A percentile compares a stretch with the other conserved stretches of the same genome.
These are phyloP conservation scores for Phytophthora chlamydospora DNA, from an alignment of 352 stramenopile species.

Conservation along the genomic window DNA sequence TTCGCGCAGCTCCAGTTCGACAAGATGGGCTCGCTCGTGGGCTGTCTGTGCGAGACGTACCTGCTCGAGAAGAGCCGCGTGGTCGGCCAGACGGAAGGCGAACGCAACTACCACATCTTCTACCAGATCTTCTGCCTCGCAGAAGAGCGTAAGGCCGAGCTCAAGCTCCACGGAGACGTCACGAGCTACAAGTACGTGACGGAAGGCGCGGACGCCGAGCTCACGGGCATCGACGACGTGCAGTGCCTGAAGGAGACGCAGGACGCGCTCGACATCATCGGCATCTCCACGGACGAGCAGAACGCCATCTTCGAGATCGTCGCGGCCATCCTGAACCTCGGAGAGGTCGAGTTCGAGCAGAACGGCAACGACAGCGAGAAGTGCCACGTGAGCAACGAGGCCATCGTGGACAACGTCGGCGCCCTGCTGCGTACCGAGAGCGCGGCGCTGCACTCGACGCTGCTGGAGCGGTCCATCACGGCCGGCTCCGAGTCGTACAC, in stretches of 20 bases:
- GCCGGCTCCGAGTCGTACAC: constrained; percentile 93
- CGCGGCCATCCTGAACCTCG: constrained; percentile 96
- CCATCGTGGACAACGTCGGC: constrained; percentile 63
- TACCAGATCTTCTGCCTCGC: constrained; percentile 92
- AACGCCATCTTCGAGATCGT: constrained; percentile 95
- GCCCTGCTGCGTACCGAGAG: constrained; percentile 66
- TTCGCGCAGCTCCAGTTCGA: constrained; percentile 86
- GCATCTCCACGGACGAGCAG: constrained; percentile 87
- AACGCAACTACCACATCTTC: constrained; percentile 99
- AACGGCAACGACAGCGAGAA: constrained; percentile 55
- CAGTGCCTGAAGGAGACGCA: constrained; percentile 85
- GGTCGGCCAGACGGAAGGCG: constrained; percentile 86
- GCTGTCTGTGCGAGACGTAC: constrained; percentile 90
- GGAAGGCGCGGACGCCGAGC: constrained; percentile 52
- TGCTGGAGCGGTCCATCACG: constrained; percentile 93
- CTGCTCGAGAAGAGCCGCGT: constrained; percentile 97
- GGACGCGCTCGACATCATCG: constrained; percentile 90
- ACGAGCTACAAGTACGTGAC: constrained; percentile 84
- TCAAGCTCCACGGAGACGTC: constrained; percentile 66
- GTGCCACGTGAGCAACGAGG: constrained; percentile 57
- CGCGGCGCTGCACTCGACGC: constrained; percentile 81
- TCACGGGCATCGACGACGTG: constrained; percentile 72
- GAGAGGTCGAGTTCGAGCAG: constrained; percentile 93
- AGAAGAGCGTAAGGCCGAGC: constrained; percentile 46
- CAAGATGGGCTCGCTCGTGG: constrained; percentile 59